Evolutionary conservation across 495 filamentous ascomycete genomes (phyloP).

Genomic region (Hyphodiscus hymeniophilus): DNA sequence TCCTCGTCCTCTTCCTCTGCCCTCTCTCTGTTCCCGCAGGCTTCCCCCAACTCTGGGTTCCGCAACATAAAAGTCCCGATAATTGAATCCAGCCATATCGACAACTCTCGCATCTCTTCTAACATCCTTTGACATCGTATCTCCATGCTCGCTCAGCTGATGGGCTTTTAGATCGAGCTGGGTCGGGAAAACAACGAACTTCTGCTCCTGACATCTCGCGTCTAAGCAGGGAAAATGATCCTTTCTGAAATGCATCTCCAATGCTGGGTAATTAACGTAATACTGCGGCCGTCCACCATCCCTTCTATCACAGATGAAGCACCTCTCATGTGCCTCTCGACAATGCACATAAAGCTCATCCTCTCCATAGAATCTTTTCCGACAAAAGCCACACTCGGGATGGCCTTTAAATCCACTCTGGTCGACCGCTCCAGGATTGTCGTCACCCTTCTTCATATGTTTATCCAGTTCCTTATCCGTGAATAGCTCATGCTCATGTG

Average conservation of each 20-base stretch:
- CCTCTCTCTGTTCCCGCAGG: slow-evolving; percentile 29
- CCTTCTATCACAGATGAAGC: slow-evolving; percentile 82
- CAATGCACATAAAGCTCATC: slow-evolving; percentile 95
- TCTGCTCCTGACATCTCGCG: slow-evolving; percentile 86
- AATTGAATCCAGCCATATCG: slow-evolving; percentile 79
- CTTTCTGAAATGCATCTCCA: slow-evolving; percentile 77
- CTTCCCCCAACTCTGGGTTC: slow-evolving; percentile 47
- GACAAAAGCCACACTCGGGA: slow-evolving; percentile 89
- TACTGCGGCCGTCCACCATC: slow-evolving; percentile 69
- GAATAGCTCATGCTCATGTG: slow-evolving; percentile 95
- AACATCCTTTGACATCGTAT: slow-evolving; percentile 72
- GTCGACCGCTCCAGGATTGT: slow-evolving; percentile 80
- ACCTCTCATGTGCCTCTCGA: slow-evolving; percentile 84
- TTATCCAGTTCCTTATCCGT: slow-evolving; percentile 68
- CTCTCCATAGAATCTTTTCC: slow-evolving; percentile 84
- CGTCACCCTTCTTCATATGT: slow-evolving; percentile 87
- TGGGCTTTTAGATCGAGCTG: slow-evolving; percentile 91
- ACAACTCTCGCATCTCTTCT: slow-evolving; percentile 78
- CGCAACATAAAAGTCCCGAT: slow-evolving; percentile 60
- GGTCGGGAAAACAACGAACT: slow-evolving; percentile 94
- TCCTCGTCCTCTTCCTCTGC: slow-evolving; percentile 41
- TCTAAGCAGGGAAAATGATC: slow-evolving; percentile 86
- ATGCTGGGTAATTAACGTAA: slow-evolving; percentile 73
- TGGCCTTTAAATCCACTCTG: slow-evolving; percentile 97
- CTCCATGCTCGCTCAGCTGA: slow-evolving; percentile 68